phyloP scores from a whole-genome alignment of 1,284 basidiomycete genomes.

The Kwoniella shivajii region DNA sequence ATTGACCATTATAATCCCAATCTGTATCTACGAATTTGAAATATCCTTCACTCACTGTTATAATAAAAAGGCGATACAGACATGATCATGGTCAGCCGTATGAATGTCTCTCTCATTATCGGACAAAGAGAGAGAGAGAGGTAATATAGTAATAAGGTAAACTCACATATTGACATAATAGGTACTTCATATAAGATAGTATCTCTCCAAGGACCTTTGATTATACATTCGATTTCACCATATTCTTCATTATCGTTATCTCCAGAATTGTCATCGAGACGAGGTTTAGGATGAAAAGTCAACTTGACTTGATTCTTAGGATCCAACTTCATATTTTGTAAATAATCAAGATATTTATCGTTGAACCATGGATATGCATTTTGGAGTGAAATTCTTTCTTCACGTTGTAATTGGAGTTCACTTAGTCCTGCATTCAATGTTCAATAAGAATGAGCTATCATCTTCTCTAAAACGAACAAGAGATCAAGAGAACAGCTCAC shows the following conservation, averaged over 20 bases:
- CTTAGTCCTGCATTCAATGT: conserved; percentile 64
- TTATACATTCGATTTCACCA: conserved; percentile 71
- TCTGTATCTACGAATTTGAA: conserved; percentile 67
- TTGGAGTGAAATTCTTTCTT: conserved; percentile 72
- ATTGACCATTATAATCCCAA: conserved; percentile 82
- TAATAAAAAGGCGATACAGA: too few relatives aligned
- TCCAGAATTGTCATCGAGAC: too few relatives aligned
- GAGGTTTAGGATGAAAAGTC: conserved; percentile 64
- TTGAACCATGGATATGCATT: conserved; percentile 75
- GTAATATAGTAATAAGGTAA: too few relatives aligned
- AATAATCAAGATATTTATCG: conserved; percentile 73
- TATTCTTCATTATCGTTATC: conserved; percentile 32
- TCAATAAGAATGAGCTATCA: neutral
- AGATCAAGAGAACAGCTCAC: conserved; percentile 58
- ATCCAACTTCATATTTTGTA: conserved; percentile 70
- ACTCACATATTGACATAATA: conserved; percentile 82
- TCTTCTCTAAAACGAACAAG: neutral
- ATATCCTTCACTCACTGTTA: conserved; percentile 57
- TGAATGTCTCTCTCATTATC: too few relatives aligned
- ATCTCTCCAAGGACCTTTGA: conserved; percentile 79
- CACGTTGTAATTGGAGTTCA: conserved; percentile 62
- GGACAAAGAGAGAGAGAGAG: too few relatives aligned
- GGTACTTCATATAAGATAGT: conserved; percentile 96
- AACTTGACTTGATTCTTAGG: conserved; percentile 75
- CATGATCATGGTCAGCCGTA: too few relatives aligned